A percentile compares a stretch with the other conserved stretches of the same genome.
Conservation (phyloP, 257 asterid genomes). For the Salvia miltiorrhiza region DNA sequence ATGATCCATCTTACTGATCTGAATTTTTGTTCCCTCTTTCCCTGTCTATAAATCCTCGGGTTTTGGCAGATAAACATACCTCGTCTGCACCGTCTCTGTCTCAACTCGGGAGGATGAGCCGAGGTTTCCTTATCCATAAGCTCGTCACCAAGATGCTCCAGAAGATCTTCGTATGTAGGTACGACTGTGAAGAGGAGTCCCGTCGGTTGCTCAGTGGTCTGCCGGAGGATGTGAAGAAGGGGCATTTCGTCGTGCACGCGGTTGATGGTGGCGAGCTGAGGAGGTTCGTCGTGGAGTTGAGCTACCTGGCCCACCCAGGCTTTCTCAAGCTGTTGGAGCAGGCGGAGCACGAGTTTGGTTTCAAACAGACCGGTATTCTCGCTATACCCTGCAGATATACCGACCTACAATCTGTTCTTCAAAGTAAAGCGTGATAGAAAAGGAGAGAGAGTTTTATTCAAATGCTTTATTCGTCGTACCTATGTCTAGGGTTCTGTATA, state of each 20-base stretch:
- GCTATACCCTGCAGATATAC: conserved; percentile 43
- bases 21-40: conserved; percentile 19
- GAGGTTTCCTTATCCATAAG: conserved; percentile 22
- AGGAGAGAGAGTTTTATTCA: neutral
- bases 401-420: conserved; percentile 40
- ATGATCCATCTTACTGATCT: conserved; percentile 20
- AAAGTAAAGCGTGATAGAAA: conserved; percentile 1
- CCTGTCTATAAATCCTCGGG: conserved; percentile 18
- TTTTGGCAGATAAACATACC: neutral
- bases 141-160: conserved; percentile 18
- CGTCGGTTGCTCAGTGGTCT: neutral
- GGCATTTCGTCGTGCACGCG: conserved; percentile 49
- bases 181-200: too few relatives aligned
- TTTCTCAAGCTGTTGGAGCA: conserved; percentile 40
- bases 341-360: conserved; percentile 55
- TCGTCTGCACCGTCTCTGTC: neutral
- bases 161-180: too few relatives aligned
- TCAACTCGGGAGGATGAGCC: conserved; percentile 16
- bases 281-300: conserved; percentile 35
- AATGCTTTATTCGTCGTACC: neutral
- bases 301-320: conserved; percentile 37
- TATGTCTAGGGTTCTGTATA: neutral
- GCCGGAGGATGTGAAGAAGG: conserved; percentile 49
- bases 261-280: conserved; percentile 37
- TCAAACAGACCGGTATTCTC: conserved; percentile 42